These are phyloP conservation scores for Ormosia emarginata DNA, from an alignment of 306 rosid genomes.

Conservation along the genomic window DNA sequence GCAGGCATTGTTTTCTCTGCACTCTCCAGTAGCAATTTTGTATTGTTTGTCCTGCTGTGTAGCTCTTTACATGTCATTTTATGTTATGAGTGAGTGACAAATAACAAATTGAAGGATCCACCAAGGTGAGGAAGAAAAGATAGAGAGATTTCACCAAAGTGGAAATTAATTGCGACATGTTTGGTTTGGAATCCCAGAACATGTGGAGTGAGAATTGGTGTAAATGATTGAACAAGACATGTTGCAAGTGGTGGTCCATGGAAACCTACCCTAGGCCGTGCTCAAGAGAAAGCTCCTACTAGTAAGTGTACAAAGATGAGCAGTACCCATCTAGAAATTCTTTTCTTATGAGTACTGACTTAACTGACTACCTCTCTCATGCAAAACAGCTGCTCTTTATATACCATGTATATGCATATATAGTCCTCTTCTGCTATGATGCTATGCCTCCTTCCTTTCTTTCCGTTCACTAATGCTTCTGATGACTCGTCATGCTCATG, in stretches of 20 bases:
- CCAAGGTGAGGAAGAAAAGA: neutral
- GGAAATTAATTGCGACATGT: neutral
- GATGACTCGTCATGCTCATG: conserved; percentile 39
- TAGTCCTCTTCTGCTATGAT: neutral
- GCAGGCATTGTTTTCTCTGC: neutral
- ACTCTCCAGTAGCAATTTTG: neutral
- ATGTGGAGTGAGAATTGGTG: conserved; percentile 28
- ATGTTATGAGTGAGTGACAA: neutral
- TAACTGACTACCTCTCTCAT: neutral
- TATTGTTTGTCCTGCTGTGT: neutral
- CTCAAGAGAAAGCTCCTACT: neutral
- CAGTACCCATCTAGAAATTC: conserved; percentile 25
- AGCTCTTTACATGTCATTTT: neutral
- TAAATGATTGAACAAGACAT: conserved; percentile 43
- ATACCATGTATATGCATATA: neutral
- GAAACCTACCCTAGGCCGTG: conserved; percentile 6
- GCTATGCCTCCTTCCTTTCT: neutral
- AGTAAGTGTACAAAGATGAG: neutral
- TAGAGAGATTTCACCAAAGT: neutral
- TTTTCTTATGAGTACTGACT: neutral
- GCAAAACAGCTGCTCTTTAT: neutral
- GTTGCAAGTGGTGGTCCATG: conserved; percentile 56
- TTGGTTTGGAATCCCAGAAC: conserved; percentile 22
- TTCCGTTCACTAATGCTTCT: conserved; percentile 33
- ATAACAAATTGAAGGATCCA: neutral